These are phyloP conservation scores for Diutina sp. DNA, from an alignment of 1,139 yeast genomes.

Conservation along the genomic window DNA sequence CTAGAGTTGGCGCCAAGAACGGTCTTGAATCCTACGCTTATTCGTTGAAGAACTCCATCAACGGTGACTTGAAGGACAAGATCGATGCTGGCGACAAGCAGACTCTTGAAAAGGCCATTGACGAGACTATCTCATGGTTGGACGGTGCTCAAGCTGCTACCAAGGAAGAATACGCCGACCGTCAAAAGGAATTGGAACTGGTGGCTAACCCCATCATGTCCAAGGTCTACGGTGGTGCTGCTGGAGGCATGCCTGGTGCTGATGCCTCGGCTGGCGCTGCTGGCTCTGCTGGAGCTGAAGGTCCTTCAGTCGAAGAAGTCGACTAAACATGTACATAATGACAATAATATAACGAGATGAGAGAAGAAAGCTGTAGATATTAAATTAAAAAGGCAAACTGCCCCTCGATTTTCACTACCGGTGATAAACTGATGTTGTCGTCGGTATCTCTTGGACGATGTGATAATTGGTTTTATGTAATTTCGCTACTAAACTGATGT, in stretches of 20 bases:
- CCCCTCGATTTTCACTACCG: too few species aligned
- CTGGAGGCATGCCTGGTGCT: slow-evolving; percentile 9
- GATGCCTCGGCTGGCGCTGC: background rate
- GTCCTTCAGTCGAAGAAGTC: slow-evolving; percentile 3
- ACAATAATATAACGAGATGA: background rate
- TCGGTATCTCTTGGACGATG: too few species aligned
- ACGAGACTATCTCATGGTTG: slow-evolving; percentile 1
- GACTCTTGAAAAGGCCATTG: slow-evolving; percentile 6
- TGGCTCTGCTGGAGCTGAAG: slow-evolving; percentile 2
- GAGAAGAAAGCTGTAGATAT: too few species aligned
- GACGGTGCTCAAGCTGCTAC: background rate
- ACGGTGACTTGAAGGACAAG: slow-evolving; percentile 37
- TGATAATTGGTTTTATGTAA: too few species aligned
- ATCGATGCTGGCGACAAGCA: slow-evolving; percentile 24
- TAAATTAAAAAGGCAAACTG: too few species aligned
- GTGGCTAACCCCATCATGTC: slow-evolving; percentile 2
- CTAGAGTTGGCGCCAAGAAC: background rate
- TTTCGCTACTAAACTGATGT: too few species aligned
- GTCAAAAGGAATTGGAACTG: slow-evolving; percentile 2
- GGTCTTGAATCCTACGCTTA: slow-evolving; percentile 1
- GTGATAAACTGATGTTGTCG: too few species aligned
- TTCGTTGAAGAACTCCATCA: slow-evolving; percentile 9
- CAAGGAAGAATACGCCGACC: slow-evolving; percentile 1
- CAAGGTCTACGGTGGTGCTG: slow-evolving; percentile 15
- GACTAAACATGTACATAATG: background rate